Conservation (phyloP, 768 basidiomycete genomes). For the Porphyrellus cyaneotinctus region DNA sequence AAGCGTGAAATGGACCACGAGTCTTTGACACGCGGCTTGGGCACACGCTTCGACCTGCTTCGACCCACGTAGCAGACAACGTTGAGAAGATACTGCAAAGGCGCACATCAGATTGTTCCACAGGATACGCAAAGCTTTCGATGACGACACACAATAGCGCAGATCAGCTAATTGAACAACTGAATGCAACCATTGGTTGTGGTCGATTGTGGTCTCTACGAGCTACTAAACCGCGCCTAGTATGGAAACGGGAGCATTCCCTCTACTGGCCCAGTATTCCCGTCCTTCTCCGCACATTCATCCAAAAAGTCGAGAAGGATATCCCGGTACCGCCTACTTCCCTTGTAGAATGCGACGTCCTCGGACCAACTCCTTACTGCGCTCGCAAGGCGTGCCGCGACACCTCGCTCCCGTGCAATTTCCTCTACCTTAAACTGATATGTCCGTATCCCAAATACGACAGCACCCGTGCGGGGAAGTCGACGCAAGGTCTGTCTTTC, state of each 20-base stretch:
- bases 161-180: neutral
- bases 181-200: too few relatives aligned
- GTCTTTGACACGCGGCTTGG: too few relatives aligned
- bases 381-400: conserved; percentile 59
- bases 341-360: conserved; percentile 44
- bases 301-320: conserved; percentile 26
- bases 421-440: conserved; percentile 56
- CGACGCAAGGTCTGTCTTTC: conserved; percentile 72
- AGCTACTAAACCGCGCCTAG: neutral
- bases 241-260: conserved; percentile 19
- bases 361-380: conserved; percentile 66
- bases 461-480: conserved; percentile 57
- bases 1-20: neutral
- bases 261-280: conserved; percentile 8
- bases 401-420: conserved; percentile 52
- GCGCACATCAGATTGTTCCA: neutral
- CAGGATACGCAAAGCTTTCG: neutral
- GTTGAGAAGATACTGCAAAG: neutral
- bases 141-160: neutral
- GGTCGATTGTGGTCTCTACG: neutral
- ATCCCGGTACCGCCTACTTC: conserved; percentile 21
- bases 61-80: neutral
- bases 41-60: neutral
- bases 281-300: conserved; percentile 21
- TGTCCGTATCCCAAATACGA: conserved; percentile 70